These are phyloP conservation scores for Fusarium beomiforme DNA, from an alignment of 2,329 filamentous ascomycete species.

Conservation along the genomic window DNA sequence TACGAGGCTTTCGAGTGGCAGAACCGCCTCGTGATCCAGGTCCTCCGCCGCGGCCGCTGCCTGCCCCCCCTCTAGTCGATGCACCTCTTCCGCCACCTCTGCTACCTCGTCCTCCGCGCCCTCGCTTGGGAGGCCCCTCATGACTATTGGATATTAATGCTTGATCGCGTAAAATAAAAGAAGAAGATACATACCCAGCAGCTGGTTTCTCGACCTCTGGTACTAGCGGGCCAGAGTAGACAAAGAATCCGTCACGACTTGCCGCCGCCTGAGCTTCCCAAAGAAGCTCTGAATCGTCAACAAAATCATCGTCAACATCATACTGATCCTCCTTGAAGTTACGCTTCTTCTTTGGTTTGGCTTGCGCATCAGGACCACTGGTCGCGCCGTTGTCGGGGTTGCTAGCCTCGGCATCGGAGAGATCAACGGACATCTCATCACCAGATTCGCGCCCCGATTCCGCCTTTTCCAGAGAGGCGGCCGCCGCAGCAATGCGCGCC, in stretches of 20 bases:
- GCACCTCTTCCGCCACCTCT: slow-evolving; percentile 69
- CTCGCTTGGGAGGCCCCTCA: slow-evolving; percentile 78
- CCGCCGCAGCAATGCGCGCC: slow-evolving; percentile 86
- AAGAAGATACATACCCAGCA: slow-evolving; percentile 56
- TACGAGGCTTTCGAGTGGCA: slow-evolving; percentile 81
- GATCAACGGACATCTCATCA: slow-evolving; percentile 87
- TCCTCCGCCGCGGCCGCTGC: slow-evolving; percentile 59
- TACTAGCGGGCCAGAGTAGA: slow-evolving; percentile 92
- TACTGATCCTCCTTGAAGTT: slow-evolving; percentile 85
- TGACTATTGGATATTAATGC: slow-evolving; percentile 63
- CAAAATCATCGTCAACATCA: slow-evolving; percentile 83
- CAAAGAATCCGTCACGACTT: slow-evolving; percentile 96
- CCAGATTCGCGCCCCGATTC: slow-evolving; percentile 74
- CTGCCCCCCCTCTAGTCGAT: slow-evolving; percentile 64
- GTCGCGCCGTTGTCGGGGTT: slow-evolving; percentile 83
- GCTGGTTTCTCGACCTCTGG: slow-evolving; percentile 83
- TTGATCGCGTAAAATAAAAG: not conserved
- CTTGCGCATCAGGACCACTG: slow-evolving; percentile 69
- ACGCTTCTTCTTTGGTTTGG: slow-evolving; percentile 80
- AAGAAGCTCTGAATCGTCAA: slow-evolving; percentile 92
- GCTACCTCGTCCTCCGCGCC: slow-evolving; percentile 62
- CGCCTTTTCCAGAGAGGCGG: slow-evolving; percentile 83
- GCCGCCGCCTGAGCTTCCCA: slow-evolving; percentile 97
- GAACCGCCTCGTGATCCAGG: slow-evolving; percentile 80
- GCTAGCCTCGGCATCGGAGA: slow-evolving; percentile 79